Conservation (phyloP, 805 yeast genomes). For the Spathaspora passalidarum region DNA sequence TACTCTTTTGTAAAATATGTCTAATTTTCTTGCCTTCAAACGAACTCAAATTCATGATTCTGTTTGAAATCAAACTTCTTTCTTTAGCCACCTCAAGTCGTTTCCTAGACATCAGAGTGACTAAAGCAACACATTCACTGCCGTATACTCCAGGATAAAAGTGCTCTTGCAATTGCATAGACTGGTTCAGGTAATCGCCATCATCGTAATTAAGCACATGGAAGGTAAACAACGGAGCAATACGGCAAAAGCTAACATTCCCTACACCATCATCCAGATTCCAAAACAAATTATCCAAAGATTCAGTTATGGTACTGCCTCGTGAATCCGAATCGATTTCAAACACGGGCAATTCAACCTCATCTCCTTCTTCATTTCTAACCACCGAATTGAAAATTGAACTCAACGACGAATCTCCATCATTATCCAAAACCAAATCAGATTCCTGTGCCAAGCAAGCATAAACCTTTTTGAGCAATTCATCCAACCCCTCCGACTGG, state of each 20-base stretch:
- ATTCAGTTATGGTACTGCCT: conserved; percentile 22
- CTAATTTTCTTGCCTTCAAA: conserved; percentile 40
- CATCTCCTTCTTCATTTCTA: conserved; percentile 11
- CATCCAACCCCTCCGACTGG: conserved; percentile 19
- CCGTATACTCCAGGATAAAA: conserved; percentile 37
- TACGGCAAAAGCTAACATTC: conserved; percentile 20
- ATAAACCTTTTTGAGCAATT: conserved; percentile 14
- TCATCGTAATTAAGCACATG: conserved; percentile 27
- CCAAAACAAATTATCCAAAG: conserved; percentile 39
- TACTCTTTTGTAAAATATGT: conserved; percentile 21
- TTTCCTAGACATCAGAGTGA: conserved; percentile 18
- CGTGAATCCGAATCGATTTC: conserved; percentile 32
- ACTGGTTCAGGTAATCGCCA: conserved; percentile 8
- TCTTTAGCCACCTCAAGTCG: conserved; percentile 13
- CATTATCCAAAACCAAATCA: conserved; percentile 1
- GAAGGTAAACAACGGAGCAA: conserved; percentile 31
- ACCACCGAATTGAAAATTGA: conserved; percentile 24
- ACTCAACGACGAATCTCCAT: conserved; percentile 3
- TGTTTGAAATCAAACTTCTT: conserved; percentile 19
- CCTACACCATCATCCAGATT: conserved; percentile 27
- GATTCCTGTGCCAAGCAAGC: background rate
- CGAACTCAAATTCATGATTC: conserved; percentile 30
- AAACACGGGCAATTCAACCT: conserved; percentile 23
- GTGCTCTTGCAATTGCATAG: conserved; percentile 26
- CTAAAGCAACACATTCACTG: conserved; percentile 16